A percentile compares a stretch with the other conserved stretches of the same genome.
phyloP scores from a whole-genome alignment of 106 monocot genomes.

The Phalaenopsis equestris region DNA sequence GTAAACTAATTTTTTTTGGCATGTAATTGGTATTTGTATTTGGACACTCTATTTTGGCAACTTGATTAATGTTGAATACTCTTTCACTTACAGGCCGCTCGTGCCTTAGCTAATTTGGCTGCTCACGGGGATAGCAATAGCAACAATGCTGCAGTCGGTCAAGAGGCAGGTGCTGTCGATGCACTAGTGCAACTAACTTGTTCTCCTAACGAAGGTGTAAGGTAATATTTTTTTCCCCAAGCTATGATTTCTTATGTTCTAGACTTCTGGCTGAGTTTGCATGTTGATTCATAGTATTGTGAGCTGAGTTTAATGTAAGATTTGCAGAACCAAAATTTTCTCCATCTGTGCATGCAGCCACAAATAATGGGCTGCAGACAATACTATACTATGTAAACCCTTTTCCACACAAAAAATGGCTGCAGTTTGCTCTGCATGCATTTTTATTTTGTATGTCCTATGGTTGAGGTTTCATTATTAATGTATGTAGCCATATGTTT shows the following conservation, averaged over 20 bases:
- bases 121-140: constrained; percentile 97
- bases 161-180: constrained; percentile 93
- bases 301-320: background rate
- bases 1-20: background rate
- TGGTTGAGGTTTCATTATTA: background rate
- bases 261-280: background rate
- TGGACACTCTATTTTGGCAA: background rate
- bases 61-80: background rate
- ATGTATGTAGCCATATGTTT: background rate
- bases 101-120: constrained; percentile 94
- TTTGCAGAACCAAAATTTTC: background rate
- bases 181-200: constrained; percentile 84
- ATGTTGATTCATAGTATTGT: background rate
- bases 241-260: background rate
- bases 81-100: constrained; percentile 60
- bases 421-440: background rate
- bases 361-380: background rate
- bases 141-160: constrained; percentile 94
- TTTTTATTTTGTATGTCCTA: background rate
- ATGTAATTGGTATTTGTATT: background rate
- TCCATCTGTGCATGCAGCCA: background rate
- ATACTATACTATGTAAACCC: background rate
- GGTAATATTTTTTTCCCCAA: constrained; percentile 31
- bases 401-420: background rate
- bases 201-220: constrained; percentile 96